Evolutionary conservation across 2,329 filamentous ascomycete species (phyloP), one percentile per base, ranked within the genome.

Genomic region (Bipolaris cookei): DNA sequence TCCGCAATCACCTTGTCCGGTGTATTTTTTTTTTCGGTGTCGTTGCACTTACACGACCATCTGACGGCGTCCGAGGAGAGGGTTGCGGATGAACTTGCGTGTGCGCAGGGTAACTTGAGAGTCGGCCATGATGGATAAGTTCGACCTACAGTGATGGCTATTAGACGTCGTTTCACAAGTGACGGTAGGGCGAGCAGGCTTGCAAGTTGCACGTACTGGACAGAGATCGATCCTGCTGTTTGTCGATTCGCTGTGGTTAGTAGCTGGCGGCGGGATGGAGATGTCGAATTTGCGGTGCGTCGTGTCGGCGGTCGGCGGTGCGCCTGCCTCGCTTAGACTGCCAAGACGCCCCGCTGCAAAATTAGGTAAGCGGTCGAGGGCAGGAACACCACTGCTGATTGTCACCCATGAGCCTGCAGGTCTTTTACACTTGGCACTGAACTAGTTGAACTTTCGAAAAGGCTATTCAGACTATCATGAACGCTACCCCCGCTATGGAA

Each of bases 81-180:
- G 91, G 89, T 99, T 99, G 86, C 93, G 92, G 85, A 98, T 96
- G 91, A 99, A 99, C 88, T 98, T 98, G 91, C 95, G 94, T 84
- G 95, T 99, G 86, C 95, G 81, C 78, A 83, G 74, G 68, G 81
- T 83, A 68, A 83, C 80, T 76, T 82, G 81, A 67, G 79, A 78
- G 84, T 93, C 90, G 84, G 93, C 90, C 94, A 97, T 97, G 82
- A 83, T 96, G 76, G 67, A 62, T 66, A 67, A 66, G 56, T 68
- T 68, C 67, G 68, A 74, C 66, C 74, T 75, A 66, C 43, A 59
- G 49, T 43, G 14, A 46, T 57, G 64, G 69, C 64, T 30, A 44
- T 62, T 59, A 59, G 56, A 51, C 47, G 38, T 43, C 42, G 35
- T 14, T 56, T 56, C 46, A 51, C 49, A 51, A 50, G 48, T 35